Evolutionary conservation across 345 rosid species (phyloP), one percentile per base, ranked within the genome.

Genomic region (Ricinus communis): DNA sequence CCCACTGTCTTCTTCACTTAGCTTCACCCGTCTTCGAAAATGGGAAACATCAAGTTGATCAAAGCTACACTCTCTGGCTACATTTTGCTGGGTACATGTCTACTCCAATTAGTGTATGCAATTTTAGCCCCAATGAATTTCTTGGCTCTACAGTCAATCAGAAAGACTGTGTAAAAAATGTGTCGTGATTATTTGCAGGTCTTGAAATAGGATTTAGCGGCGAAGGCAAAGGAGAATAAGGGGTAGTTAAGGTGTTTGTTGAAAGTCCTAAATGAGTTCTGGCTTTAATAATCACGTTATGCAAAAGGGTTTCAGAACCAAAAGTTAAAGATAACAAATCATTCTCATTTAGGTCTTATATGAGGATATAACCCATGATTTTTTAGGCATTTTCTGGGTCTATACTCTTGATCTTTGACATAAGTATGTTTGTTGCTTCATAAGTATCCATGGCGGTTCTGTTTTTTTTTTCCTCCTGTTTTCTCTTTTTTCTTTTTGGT

Each of bases 61-160:
- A 4, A 33, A 22, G 46, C 18, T 45, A 12, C 15, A 45, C 0
- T 13, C 45, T 36, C 36, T 43, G 43, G 43, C 43, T 43, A 43
- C 31, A 1, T 74, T 60, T 21, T 67, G 24, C 4, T 66, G 2
- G 5, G 8, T 40, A 13, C 66, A 38, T 66, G 30, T 36, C 11
- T 66, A 47, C 46, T 66, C 16, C 66, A 60, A n/a, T 66, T 24
- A n/a, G 79, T 60, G 0, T 36, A 65, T 22, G 77, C 88, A 5
- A 88, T 92, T 57, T 77, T 94, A 45, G 87, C 87, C 77, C 97
- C 99, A 0, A 73, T 85, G 68, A 97, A 94, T 85, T 94, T 91
- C 84, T 85, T 91, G 54, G 96, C 97, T 72, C 79, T 94, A 21
- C 96, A 94, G 75, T 87, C 97, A 0, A 84, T 94, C 68, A 75